Percentiles rank a stretch among this genome's conserved stretches.
Conservation (phyloP, 129 eudicot species). For the Lactuca sativa region DNA sequence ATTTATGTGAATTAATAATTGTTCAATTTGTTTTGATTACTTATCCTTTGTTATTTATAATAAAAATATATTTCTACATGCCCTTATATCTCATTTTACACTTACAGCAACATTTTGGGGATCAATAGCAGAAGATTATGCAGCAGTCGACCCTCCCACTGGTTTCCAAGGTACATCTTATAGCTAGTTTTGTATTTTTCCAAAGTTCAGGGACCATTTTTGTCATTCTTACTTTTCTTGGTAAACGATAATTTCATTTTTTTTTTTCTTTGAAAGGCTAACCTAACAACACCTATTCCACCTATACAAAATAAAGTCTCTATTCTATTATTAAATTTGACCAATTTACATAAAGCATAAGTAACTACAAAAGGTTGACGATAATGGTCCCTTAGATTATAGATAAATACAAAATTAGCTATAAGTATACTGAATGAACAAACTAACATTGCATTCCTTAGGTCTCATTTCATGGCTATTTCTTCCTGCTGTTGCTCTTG, state of each 20-base stretch:
- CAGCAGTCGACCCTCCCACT: constrained; percentile 70
- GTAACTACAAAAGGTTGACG: background rate
- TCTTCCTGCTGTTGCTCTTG: constrained; percentile 83
- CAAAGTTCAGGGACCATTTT: background rate
- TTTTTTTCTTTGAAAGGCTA: no score
- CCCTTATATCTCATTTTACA: no score
- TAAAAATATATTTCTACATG: no score
- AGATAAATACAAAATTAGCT: background rate
- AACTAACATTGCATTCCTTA: constrained; percentile 27
- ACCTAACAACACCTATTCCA: no score
- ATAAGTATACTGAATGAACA: background rate
- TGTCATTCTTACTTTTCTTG: background rate
- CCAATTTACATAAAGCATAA: no score
- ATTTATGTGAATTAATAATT: background rate
- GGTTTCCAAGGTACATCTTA: constrained; percentile 85
- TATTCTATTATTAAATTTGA: no score
- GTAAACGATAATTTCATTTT: background rate
- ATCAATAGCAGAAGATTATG: constrained; percentile 75
- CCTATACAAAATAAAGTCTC: no score
- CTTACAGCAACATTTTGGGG: constrained; percentile 78
- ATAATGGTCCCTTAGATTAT: background rate
- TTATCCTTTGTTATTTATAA: background rate
- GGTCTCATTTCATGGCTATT: constrained; percentile 95
- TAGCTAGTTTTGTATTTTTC: background rate
- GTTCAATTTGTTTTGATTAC: background rate